Conservation (phyloP, 345 rosid genomes). For the Anastatica hierochuntica region DNA sequence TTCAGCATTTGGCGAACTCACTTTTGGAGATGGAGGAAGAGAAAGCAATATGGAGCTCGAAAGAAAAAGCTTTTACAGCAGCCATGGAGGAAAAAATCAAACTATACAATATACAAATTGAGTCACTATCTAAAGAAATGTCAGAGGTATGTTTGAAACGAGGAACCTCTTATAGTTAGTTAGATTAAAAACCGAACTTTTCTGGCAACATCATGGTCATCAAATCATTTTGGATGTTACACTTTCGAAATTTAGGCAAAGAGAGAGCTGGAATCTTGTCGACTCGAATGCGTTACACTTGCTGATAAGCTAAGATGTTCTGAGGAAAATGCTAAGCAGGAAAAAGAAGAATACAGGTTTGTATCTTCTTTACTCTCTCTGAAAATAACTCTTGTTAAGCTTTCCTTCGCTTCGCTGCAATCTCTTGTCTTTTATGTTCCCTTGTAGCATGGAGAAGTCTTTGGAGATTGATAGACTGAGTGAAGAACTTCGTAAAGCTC, state of each 20-base stretch:
- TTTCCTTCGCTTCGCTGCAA: neutral
- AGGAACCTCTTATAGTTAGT: neutral
- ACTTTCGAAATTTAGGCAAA: slow-evolving; percentile 33
- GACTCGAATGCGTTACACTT: slow-evolving; percentile 43
- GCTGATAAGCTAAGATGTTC: slow-evolving; percentile 32
- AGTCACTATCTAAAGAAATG: slow-evolving; percentile 36
- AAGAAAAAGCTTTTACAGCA: slow-evolving; percentile 54
- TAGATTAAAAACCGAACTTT: neutral
- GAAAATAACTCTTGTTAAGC: neutral
- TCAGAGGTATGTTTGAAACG: slow-evolving; percentile 41
- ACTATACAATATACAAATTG: slow-evolving; percentile 30
- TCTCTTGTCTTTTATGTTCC: slow-evolving; percentile 5
- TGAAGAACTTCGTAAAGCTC: slow-evolving; percentile 30
- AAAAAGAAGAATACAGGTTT: slow-evolving; percentile 62
- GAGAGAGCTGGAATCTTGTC: slow-evolving; percentile 44
- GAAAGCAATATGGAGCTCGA: slow-evolving; percentile 68
- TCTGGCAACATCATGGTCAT: neutral
- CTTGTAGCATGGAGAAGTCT: slow-evolving; percentile 44
- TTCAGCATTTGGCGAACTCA: slow-evolving; percentile 70
- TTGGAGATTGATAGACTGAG: slow-evolving; percentile 46
- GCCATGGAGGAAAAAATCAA: slow-evolving; percentile 56
- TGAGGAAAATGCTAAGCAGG: slow-evolving; percentile 37
- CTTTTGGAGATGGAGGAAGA: slow-evolving; percentile 92
- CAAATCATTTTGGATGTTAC: neutral
- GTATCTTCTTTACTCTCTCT: slow-evolving; percentile 7